Percentiles rank a stretch among this genome's conserved stretches.
phyloP scores from a whole-genome alignment of 2,329 filamentous ascomycete species.

The Aspergillus tamarii region DNA sequence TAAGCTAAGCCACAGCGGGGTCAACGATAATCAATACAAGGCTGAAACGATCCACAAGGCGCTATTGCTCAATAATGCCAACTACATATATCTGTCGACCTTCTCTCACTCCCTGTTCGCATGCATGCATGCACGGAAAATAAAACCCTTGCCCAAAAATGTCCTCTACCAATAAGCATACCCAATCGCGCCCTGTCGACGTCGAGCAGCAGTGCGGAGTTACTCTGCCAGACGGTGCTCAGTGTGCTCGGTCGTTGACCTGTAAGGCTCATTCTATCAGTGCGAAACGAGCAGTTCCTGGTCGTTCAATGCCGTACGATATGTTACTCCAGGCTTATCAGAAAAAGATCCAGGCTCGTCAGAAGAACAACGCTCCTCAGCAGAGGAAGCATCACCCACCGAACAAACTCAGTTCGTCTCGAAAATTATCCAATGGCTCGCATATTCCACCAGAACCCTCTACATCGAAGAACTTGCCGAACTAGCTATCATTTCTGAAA shows the following conservation, averaged over 20 bases:
- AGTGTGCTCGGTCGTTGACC: constrained; percentile 84
- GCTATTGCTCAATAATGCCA: not conserved
- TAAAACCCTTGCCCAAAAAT: not conserved
- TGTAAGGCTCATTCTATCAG: constrained; percentile 97
- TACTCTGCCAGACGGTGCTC: constrained; percentile 77
- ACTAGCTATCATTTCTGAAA: not conserved
- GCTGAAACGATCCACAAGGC: not conserved
- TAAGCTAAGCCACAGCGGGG: not conserved
- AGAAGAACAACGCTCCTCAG: constrained; percentile 51
- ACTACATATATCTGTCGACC: not conserved
- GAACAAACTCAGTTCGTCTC: not conserved
- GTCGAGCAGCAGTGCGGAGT: constrained; percentile 94
- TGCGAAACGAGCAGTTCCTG: constrained; percentile 84
- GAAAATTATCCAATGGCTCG: constrained; percentile 6
- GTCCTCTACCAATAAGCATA: not conserved
- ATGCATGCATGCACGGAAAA: not conserved
- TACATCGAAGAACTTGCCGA: constrained; percentile 8
- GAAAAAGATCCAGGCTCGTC: constrained; percentile 96
- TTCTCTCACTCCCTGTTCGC: not conserved
- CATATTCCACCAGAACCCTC: not conserved
- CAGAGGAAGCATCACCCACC: constrained; percentile 68
- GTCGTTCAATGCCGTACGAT: constrained; percentile 85
- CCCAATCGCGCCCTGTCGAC: constrained; percentile 69
- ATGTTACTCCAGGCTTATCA: constrained; percentile 87
- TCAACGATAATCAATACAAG: not conserved